Base-by-base conservation (phyloP, 139 green algal species). In the Pleodorina starrii region DNA sequence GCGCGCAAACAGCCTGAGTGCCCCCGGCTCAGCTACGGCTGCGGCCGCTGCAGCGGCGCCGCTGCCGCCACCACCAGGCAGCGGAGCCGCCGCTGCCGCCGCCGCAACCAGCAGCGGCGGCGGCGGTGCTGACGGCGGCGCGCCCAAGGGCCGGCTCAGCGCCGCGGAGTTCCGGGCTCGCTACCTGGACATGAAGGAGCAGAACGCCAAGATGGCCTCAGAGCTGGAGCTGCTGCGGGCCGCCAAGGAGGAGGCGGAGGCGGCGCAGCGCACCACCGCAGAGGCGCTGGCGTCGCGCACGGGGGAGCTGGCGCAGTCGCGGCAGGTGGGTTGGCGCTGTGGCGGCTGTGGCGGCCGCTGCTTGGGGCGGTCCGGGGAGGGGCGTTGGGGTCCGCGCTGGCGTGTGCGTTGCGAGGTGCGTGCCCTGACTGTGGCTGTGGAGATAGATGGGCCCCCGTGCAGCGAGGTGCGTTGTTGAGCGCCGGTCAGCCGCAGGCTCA, bases 141-240 rank as follows among this genome's bases (percentile, higher is more conserved):
- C 21, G 6, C 14, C 7, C 35, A 69, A 36, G 25, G 44, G n/a
- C 5, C 82, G 82, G 2, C 12, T 50, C 29, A 69, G 42, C 12
- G 66, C 74, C 29, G 66, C 82, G 9, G 82, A 88, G 25, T 69
- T 88, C 66, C 57, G 57, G 66, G 82, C 82, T 0, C 35, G 66
- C 0, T 88, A 66, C 46, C 3, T 51, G 21, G 82, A 80, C 3
- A 60, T 69, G 35, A 79, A 79, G 66, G 17, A 3, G 0, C 32
- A 80, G 66, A 79, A 80, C 66, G 46, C 44, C 0, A 25, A 19
- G 43, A 71, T 88, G 44, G 1, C 1, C 23, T 10, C 23, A n/a
- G 63, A 79, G 82, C 32, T 88, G 43, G 82, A 68, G 40, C 35
- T 25, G 44, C 36, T 43, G 79, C 29, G 14, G 59, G 36, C 40